phyloP scores from a whole-genome alignment of 805 yeast species.

The Kodamaea kaohsiungensis region DNA sequence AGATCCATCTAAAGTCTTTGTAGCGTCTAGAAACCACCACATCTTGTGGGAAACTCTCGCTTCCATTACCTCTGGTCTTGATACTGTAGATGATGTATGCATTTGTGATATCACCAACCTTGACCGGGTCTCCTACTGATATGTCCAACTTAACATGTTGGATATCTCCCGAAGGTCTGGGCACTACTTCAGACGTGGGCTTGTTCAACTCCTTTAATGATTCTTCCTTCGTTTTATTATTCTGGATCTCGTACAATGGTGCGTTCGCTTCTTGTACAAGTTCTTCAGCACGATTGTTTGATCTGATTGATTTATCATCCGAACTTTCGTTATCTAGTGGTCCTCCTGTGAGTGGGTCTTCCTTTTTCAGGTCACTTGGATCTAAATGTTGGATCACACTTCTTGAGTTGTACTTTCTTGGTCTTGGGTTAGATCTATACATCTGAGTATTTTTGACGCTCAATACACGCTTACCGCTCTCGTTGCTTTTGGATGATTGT shows the following conservation, averaged over 20 bases:
- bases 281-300: conserved; percentile 28
- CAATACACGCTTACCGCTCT: conserved; percentile 1
- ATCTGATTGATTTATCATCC: conserved; percentile 21
- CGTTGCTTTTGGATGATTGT: neutral
- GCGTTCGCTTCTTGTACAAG: conserved; percentile 50
- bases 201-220: neutral
- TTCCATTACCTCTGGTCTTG: conserved; percentile 46
- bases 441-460: conserved; percentile 23
- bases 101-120: conserved; percentile 86
- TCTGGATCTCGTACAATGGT: conserved; percentile 50
- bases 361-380: conserved; percentile 8
- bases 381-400: conserved; percentile 31
- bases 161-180: conserved; percentile 13
- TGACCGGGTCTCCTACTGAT: conserved; percentile 84
- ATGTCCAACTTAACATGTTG: conserved; percentile 52
- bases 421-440: conserved; percentile 30
- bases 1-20: conserved; percentile 91
- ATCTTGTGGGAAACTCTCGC: conserved; percentile 15
- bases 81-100: conserved; percentile 89
- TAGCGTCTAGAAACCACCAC: conserved; percentile 74
- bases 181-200: conserved; percentile 1
- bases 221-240: conserved; percentile 17
- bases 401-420: conserved; percentile 30
- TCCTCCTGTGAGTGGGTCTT: conserved; percentile 10
- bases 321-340: conserved; percentile 5